phyloP scores from a whole-genome alignment of 305 asterid species.

The Solanum hybrid region DNA sequence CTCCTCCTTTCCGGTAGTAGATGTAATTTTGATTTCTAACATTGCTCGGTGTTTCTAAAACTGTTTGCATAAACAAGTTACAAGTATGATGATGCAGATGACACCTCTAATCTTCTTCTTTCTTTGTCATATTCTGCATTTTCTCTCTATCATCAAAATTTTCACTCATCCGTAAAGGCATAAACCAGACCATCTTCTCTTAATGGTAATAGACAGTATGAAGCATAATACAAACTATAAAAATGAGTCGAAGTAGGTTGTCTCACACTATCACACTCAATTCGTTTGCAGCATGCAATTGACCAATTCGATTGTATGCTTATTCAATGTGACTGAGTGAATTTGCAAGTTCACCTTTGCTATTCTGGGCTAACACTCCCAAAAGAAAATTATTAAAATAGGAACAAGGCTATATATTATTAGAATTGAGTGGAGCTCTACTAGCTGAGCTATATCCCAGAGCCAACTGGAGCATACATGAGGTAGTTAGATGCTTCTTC shows the following conservation, averaged over 20 bases:
- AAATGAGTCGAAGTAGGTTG: background rate
- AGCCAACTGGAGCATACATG: background rate
- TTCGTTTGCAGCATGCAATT: background rate
- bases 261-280: background rate
- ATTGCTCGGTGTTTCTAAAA: conserved; percentile 18
- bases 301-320: background rate
- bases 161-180: background rate
- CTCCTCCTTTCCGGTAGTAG: background rate
- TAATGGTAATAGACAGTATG: background rate
- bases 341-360: background rate
- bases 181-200: background rate
- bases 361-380: background rate
- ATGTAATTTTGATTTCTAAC: conserved; percentile 8
- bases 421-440: background rate
- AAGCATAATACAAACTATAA: background rate
- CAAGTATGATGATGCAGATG: background rate
- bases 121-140: background rate
- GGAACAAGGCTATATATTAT: background rate
- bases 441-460: background rate
- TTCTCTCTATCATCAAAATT: background rate
- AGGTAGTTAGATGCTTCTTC: background rate
- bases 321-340: background rate
- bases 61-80: conserved; percentile 15
- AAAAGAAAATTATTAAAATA: too few relatives aligned
- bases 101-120: background rate